Percentiles rank a stretch among this genome's conserved stretches.
Conservation (phyloP, 257 asterid genomes). For the Nicotiana undulata region DNA sequence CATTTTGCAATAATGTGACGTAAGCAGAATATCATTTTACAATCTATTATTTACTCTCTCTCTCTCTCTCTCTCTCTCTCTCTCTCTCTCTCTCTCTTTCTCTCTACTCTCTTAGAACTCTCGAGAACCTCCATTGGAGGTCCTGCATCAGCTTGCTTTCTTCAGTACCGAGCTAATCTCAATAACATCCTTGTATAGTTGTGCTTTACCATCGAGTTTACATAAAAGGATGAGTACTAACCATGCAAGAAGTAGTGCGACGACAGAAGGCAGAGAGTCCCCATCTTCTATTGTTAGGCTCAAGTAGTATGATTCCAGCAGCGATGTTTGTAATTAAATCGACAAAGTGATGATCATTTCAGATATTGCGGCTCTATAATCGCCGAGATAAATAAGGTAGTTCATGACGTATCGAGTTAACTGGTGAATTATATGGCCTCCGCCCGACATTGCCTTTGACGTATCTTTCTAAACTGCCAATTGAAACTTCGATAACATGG, state of each 20-base stretch:
- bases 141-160: too few species aligned
- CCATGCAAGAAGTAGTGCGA: constrained; percentile 57
- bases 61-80: too few species aligned
- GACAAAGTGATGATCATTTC: constrained; percentile 54
- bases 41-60: too few species aligned
- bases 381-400: constrained; percentile 53
- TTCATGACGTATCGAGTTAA: constrained; percentile 88
- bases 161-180: too few species aligned
- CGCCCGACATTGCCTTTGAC: constrained; percentile 41
- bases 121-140: too few species aligned
- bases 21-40: too few species aligned
- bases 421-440: constrained; percentile 50
- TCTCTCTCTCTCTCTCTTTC: too few species aligned
- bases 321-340: not conserved
- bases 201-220: constrained; percentile 67
- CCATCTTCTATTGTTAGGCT: constrained; percentile 22
- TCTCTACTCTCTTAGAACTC: too few species aligned
- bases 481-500: constrained; percentile 55
- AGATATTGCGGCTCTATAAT: constrained; percentile 53
- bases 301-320: not conserved
- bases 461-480: constrained; percentile 67
- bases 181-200: constrained; percentile 42
- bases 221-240: constrained; percentile 10
- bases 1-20: too few species aligned
- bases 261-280: constrained; percentile 27